A percentile compares a stretch with the other conserved stretches of the same genome.
phyloP scores from a whole-genome alignment of 495 filamentous ascomycete species.

The Aspergillus avenaceus region DNA sequence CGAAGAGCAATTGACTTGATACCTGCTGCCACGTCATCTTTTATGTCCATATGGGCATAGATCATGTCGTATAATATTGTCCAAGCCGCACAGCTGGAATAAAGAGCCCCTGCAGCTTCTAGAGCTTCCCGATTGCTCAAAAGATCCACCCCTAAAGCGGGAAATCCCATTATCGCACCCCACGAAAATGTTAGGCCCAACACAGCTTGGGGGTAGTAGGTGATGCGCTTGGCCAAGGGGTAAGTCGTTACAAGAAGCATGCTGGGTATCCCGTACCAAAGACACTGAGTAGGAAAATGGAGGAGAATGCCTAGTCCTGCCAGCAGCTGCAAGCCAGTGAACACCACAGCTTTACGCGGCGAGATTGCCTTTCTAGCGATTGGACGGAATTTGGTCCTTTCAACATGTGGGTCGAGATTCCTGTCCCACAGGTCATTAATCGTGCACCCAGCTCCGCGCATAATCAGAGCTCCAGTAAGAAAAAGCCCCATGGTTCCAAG shows the following conservation, averaged over 20 bases:
- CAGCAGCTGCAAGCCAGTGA: slow-evolving; percentile 76
- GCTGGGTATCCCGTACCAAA: slow-evolving; percentile 85
- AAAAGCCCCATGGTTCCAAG: slow-evolving; percentile 73
- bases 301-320: slow-evolving; percentile 77
- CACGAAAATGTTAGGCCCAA: slow-evolving; percentile 93
- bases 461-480: slow-evolving; percentile 81
- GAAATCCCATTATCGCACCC: slow-evolving; percentile 96
- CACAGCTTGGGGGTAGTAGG: slow-evolving; percentile 90
- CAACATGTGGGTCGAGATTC: slow-evolving; percentile 86
- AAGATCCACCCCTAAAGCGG: slow-evolving; percentile 82
- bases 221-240: slow-evolving; percentile 89
- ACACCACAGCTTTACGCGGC: slow-evolving; percentile 69
- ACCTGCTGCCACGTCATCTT: slow-evolving; percentile 85
- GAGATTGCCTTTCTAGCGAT: slow-evolving; percentile 83
- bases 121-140: slow-evolving; percentile 60
- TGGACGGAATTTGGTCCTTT: slow-evolving; percentile 79
- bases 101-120: slow-evolving; percentile 67
- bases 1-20: slow-evolving; percentile 93
- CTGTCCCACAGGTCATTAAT: slow-evolving; percentile 98
- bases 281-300: slow-evolving; percentile 78
- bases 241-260: slow-evolving; percentile 78
- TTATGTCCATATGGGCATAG: slow-evolving; percentile 98
- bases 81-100: slow-evolving; percentile 86
- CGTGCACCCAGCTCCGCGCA: slow-evolving; percentile 96
- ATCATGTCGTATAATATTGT: slow-evolving; percentile 98